Evolutionary conservation across 495 filamentous ascomycete genomes (phyloP), one percentile per base, ranked within the genome.

Genomic region (Monascus purpureus): DNA sequence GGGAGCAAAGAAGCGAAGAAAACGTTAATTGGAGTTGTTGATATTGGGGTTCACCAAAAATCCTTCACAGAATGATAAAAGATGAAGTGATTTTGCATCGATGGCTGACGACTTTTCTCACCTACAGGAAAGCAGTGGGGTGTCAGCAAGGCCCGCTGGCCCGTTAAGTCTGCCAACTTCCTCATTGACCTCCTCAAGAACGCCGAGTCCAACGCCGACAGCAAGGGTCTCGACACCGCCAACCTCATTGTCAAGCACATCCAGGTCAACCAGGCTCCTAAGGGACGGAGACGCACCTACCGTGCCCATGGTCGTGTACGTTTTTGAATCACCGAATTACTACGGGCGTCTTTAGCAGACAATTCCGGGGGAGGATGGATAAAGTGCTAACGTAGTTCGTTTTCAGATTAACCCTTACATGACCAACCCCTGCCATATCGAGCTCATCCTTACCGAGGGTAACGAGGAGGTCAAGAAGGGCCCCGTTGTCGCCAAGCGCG

Each of bases 351-450:
- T n/a, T n/a, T n/a, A n/a, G n/a, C n/a, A n/a, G n/a, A n/a, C n/a
- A n/a, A n/a, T n/a, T n/a, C n/a, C n/a, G n/a, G n/a, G n/a, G n/a
- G n/a, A n/a, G n/a, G n/a, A n/a, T n/a, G n/a, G n/a, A n/a, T n/a
- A n/a, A 1, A 4, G 6, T 17, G 34, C 30, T 25, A 32, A 26
- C 30, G 17, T 9, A 16, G 13, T 42, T 20, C 13, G 6, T 6
- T 36, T 36, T 53, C 20, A 94, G 86, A 96, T 96, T 70, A 95
- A 94, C 73, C 87, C 86, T 35, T 95, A 95, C 74, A 95, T 96
- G 92, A 93, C 84, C 36, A 92, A 94, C 73, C 90, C 90, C 40
- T 99, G 86, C 78, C 90, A 99, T 73, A 90, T 99, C 65, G 90
- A 99, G 70, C 67, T 96, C 38, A 96, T 99, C 77, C 76, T 99